phyloP scores from a whole-genome alignment of 169 alveolate genomes.

The Plasmodium ovale region DNA sequence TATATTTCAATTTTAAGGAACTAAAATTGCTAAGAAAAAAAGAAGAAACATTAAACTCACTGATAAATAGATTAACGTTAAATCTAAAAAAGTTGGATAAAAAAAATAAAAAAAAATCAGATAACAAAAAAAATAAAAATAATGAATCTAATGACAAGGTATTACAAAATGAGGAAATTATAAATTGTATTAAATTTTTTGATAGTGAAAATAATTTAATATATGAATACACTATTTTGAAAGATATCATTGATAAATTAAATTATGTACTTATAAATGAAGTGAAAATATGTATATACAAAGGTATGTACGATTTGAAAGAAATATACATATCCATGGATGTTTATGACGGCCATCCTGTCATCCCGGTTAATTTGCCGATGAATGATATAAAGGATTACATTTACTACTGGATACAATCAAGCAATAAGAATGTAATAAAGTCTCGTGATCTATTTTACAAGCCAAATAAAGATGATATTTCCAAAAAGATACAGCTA shows the following conservation, averaged over 20 bases:
- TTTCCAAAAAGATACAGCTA: slow-evolving; percentile 31
- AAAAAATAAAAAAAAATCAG: slow-evolving; percentile 24
- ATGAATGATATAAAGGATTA: slow-evolving; percentile 17
- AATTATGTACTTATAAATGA: slow-evolving; percentile 48
- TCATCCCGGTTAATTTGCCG: slow-evolving; percentile 49
- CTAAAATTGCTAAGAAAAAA: slow-evolving; percentile 68
- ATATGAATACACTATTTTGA: slow-evolving; percentile 30
- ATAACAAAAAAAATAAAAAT: not conserved
- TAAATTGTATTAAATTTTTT: slow-evolving; percentile 13
- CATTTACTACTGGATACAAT: slow-evolving; percentile 34
- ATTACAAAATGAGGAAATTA: not conserved
- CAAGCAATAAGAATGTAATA: slow-evolving; percentile 7
- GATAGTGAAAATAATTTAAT: slow-evolving; percentile 57
- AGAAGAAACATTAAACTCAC: slow-evolving; percentile 42
- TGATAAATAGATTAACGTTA: slow-evolving; percentile 49
- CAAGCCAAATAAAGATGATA: slow-evolving; percentile 41
- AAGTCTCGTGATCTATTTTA: slow-evolving; percentile 47
- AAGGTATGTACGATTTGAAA: slow-evolving; percentile 39
- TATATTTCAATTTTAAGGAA: slow-evolving; percentile 53
- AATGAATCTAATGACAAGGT: not conserved
- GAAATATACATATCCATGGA: slow-evolving; percentile 74
- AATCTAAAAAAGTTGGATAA: slow-evolving; percentile 37
- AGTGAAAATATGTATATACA: slow-evolving; percentile 32
- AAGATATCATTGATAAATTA: slow-evolving; percentile 26
- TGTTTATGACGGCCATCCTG: slow-evolving; percentile 56